Evolutionary conservation across 2,329 filamentous ascomycete species (phyloP), one percentile per base, ranked within the genome.

Genomic region (Daldinia sp.): DNA sequence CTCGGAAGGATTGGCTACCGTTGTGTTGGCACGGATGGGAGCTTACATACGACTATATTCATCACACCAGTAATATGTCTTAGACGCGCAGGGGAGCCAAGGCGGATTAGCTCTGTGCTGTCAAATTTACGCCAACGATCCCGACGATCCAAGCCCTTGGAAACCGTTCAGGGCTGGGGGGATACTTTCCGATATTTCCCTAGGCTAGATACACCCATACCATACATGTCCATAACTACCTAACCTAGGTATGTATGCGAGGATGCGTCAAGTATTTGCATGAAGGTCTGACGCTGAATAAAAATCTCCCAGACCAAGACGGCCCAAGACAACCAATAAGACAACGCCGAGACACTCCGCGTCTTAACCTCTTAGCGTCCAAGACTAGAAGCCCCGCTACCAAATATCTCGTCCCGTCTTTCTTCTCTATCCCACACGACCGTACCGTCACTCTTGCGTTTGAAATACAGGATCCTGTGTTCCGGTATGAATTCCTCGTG

Each of bases 401-500:
- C 83, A 77, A 87, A 89, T 35, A 89, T 70, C 35, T 79, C 74
- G 70, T 88, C 86, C 49, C 78, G 78, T 67, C 84, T 82, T 63
- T 77, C 79, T 67, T 78, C 79, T 63, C 83, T 76, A 68, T 89
- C 85, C 86, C 87, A 89, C 3, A 88, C 77, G n/a, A 83, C 73
- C 3, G 71, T 72, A 0, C 79, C 79, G 61, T 85, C 84, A 58
- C 79, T 82, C 71, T 74, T 80, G 9, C 81, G 78, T 73, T 82
- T 85, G 70, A 89, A 89, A 72, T 87, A 88, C 58, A 87, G 71
- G 64, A 89, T 86, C 13, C 87, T 79, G 70, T 89, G 86, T 74
- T 88, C 85, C 5, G 87, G 87, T 57, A 90, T 88, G 69, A 88
- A 90, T 73, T 89, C 87, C 61, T 89, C 85, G 66, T 89, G 83